phyloP scores from a whole-genome alignment of 495 filamentous ascomycete genomes.

The Bombardia bombarda region DNA sequence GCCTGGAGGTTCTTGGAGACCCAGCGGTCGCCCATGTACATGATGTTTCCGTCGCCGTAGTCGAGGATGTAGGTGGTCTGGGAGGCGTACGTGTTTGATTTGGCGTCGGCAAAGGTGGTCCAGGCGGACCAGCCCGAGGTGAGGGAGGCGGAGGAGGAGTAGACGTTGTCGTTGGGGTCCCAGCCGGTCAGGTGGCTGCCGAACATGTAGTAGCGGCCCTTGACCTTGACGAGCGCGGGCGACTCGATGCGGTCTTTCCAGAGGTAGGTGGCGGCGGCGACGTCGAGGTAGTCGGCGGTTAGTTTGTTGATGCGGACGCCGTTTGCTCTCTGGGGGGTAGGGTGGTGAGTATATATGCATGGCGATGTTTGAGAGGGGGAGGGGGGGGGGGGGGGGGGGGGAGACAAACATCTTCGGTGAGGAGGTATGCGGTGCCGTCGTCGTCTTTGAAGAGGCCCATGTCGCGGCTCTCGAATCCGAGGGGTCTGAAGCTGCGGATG shows the following conservation, averaged over 20 bases:
- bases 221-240: constrained; percentile 34
- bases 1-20: constrained; percentile 47
- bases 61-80: constrained; percentile 39
- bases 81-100: constrained; percentile 22
- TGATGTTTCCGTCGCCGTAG: constrained; percentile 30
- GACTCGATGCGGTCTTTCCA: constrained; percentile 32
- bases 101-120: constrained; percentile 48
- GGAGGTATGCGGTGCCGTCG: constrained; percentile 53
- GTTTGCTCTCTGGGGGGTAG: too few species aligned
- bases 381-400: neutral
- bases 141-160: constrained; percentile 30
- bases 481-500: constrained; percentile 30
- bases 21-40: constrained; percentile 66
- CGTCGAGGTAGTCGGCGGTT: constrained; percentile 38
- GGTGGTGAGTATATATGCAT: too few species aligned
- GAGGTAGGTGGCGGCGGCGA: constrained; percentile 13
- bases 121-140: constrained; percentile 48
- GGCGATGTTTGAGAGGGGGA: constrained; percentile 19
- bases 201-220: constrained; percentile 33
- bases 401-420: constrained; percentile 50
- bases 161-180: constrained; percentile 56
- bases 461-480: constrained; percentile 50
- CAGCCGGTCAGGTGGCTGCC: constrained; percentile 31
- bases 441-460: constrained; percentile 54
- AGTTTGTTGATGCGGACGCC: constrained; percentile 45